Conservation (phyloP, 345 rosid species). For the Acer yangbiense region DNA sequence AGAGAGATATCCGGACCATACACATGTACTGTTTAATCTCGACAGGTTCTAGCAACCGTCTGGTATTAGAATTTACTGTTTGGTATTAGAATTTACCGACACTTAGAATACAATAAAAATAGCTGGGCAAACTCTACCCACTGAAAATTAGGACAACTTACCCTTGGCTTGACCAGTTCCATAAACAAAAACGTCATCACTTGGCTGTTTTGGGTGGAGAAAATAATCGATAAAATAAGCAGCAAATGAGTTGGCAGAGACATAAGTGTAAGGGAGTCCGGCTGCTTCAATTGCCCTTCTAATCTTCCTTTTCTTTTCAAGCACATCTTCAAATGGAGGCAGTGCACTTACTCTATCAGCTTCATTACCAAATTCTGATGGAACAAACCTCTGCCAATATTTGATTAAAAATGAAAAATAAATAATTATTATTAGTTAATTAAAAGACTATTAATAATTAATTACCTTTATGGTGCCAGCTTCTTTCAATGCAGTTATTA, state of each 20-base stretch:
- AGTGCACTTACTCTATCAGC: constrained; percentile 34
- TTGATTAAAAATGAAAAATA: no score
- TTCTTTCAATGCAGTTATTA: constrained; percentile 37
- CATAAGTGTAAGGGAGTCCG: constrained; percentile 29
- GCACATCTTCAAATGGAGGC: constrained; percentile 31
- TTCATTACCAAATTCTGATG: constrained; percentile 48
- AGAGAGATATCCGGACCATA: no score
- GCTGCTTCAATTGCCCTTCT: constrained; percentile 43
- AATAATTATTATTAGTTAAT: no score
- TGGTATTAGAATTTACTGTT: no score
- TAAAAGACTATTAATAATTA: fast-evolving
- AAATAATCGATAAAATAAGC: constrained; percentile 32
- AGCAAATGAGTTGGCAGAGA: constrained; percentile 37
- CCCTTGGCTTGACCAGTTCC: constrained; percentile 40
- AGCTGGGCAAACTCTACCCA: no score
- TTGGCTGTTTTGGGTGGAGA: constrained; percentile 24
- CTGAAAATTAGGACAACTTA: neutral
- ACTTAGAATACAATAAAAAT: no score
- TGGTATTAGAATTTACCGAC: fast-evolving
- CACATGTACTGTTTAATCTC: no score
- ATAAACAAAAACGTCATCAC: constrained; percentile 24
- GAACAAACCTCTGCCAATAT: constrained; percentile 37
- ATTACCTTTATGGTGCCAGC: constrained; percentile 39
- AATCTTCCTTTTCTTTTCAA: constrained; percentile 32
- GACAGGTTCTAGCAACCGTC: no score